Evolutionary conservation across 768 basidiomycete genomes (phyloP).

Genomic region (Boletus coccyginus): DNA sequence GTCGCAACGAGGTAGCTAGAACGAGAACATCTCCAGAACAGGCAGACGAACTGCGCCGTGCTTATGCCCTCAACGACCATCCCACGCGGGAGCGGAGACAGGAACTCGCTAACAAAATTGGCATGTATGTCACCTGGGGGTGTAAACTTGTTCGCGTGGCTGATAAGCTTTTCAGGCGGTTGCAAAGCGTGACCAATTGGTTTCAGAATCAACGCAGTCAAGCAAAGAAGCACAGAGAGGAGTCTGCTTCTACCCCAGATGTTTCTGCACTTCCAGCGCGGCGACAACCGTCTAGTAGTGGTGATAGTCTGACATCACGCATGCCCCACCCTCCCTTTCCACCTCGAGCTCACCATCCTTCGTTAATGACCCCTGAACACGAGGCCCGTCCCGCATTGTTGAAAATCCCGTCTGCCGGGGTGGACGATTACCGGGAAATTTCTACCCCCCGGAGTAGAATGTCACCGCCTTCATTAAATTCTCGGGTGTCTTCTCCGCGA

Average conservation of each 20-base stretch:
- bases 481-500: conserved; percentile 31
- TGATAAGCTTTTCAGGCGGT: conserved; percentile 52
- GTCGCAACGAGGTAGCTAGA: conserved; percentile 38
- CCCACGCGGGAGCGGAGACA: conserved; percentile 68
- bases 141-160: conserved; percentile 15
- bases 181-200: conserved; percentile 82
- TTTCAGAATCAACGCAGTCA: conserved; percentile 84
- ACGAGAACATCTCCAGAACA: conserved; percentile 63
- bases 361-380: conserved; percentile 23
- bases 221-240: conserved; percentile 68
- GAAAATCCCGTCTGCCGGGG: conserved; percentile 11
- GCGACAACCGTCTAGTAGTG: conserved; percentile 15
- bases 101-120: conserved; percentile 62
- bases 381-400: conserved; percentile 13
- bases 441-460: conserved; percentile 28
- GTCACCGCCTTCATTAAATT: conserved; percentile 28
- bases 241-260: conserved; percentile 31
- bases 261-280: conserved; percentile 4
- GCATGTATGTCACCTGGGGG: conserved; percentile 57
- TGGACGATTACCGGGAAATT: conserved; percentile 18
- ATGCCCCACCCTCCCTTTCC: conserved; percentile 16
- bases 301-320: conserved; percentile 10
- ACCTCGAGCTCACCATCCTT: conserved; percentile 32
- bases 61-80: conserved; percentile 63
- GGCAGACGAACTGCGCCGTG: conserved; percentile 63